phyloP scores from a whole-genome alignment of 2,329 filamentous ascomycete species.

The Colletotrichum lupini region DNA sequence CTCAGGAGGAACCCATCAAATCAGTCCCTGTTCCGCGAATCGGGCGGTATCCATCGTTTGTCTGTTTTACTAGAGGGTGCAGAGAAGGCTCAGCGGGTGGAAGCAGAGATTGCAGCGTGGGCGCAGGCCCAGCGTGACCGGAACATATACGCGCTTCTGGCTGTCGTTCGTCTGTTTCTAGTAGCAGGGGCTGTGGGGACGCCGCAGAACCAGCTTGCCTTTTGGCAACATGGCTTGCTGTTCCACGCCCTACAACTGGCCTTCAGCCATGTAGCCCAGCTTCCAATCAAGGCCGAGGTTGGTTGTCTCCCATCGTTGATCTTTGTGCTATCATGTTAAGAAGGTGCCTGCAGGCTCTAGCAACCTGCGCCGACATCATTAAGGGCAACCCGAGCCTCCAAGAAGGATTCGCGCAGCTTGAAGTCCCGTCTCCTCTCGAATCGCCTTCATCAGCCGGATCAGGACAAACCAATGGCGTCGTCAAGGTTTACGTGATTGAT shows the following conservation, averaged over 20 bases:
- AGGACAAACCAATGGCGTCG: conserved; percentile 59
- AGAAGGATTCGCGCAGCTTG: conserved; percentile 88
- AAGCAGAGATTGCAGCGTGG: conserved; percentile 77
- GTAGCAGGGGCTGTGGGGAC: conserved; percentile 84
- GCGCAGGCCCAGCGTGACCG: conserved; percentile 83
- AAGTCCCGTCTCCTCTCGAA: conserved; percentile 73
- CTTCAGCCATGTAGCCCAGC: conserved; percentile 78
- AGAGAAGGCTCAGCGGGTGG: conserved; percentile 62
- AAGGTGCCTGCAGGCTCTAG: conserved; percentile 70
- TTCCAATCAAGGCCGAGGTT: conserved; percentile 85
- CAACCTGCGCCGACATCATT: conserved; percentile 89
- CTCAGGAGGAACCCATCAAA: conserved; percentile 89
- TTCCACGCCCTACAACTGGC: conserved; percentile 84
- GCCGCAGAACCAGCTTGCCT: conserved; percentile 83
- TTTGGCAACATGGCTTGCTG: conserved; percentile 85
- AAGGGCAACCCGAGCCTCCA: conserved; percentile 83
- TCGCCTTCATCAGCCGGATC: conserved; percentile 51
- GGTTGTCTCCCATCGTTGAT: conserved; percentile 38
- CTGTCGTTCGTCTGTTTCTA: conserved; percentile 88
- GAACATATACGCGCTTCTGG: conserved; percentile 90
- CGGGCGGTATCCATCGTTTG: conserved; percentile 81
- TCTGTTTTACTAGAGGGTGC: conserved; percentile 74
- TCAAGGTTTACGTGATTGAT: conserved; percentile 89
- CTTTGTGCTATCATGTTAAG: conserved; percentile 13
- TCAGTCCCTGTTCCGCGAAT: conserved; percentile 93